These are phyloP conservation scores for Fragaria ananassa DNA, from an alignment of 306 rosid species.

Conservation along the genomic window DNA sequence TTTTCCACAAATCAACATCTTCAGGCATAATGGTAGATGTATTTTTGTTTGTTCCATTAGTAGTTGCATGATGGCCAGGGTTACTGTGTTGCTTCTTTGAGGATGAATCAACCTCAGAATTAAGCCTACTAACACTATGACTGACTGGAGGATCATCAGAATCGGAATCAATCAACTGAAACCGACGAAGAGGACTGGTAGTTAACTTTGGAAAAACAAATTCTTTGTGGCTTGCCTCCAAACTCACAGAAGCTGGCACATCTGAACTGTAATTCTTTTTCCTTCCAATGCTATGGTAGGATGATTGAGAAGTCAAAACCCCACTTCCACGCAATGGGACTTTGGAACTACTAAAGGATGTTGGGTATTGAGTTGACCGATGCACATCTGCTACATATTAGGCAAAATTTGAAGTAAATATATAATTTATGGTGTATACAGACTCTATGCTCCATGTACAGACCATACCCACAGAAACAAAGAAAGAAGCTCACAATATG, in stretches of 20 bases:
- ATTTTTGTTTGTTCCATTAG: constrained; percentile 30
- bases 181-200: constrained; percentile 75
- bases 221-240: constrained; percentile 33
- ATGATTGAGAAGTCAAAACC: constrained; percentile 34
- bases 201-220: constrained; percentile 52
- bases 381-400: constrained; percentile 23
- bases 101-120: constrained; percentile 15
- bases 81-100: constrained; percentile 22
- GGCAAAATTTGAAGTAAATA: constrained; percentile 3
- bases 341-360: constrained; percentile 72
- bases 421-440: neutral
- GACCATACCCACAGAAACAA: neutral
- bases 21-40: constrained; percentile 12
- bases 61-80: constrained; percentile 14
- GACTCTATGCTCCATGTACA: neutral
- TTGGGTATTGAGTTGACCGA: constrained; percentile 33
- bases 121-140: constrained; percentile 27
- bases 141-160: constrained; percentile 48
- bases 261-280: constrained; percentile 43
- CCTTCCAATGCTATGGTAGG: constrained; percentile 33
- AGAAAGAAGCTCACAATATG: neutral
- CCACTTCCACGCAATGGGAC: constrained; percentile 52
- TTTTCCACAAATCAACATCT: constrained; percentile 62
- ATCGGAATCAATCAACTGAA: constrained; percentile 75
- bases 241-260: constrained; percentile 32